phyloP scores from a whole-genome alignment of 352 stramenopile species.

The Phytopythium delawarense region DNA sequence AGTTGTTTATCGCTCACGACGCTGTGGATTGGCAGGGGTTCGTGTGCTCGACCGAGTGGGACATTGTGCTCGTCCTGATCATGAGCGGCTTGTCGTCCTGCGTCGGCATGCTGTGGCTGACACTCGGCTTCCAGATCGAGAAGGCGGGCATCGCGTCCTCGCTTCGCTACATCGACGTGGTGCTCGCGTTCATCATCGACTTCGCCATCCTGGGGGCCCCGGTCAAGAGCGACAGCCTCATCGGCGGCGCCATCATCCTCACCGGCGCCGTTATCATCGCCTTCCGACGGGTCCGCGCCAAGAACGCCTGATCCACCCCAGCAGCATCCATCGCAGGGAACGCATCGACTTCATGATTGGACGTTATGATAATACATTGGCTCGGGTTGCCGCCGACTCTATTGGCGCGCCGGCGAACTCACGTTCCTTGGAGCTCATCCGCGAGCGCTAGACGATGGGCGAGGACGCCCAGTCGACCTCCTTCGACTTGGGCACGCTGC shows the following conservation, averaged over 20 bases:
- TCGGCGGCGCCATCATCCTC: slow-evolving; percentile 33
- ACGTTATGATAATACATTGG: slow-evolving; percentile 5
- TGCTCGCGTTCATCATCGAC: slow-evolving; percentile 38
- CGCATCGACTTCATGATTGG: background rate
- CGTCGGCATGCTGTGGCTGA: slow-evolving; percentile 32
- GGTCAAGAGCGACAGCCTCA: slow-evolving; percentile 20
- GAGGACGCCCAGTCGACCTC: slow-evolving; percentile 24
- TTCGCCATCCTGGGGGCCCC: slow-evolving; percentile 20
- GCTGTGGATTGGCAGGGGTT: background rate
- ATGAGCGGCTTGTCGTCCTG: slow-evolving; percentile 30
- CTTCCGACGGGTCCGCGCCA: slow-evolving; percentile 12
- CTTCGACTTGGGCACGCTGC: slow-evolving; percentile 24
- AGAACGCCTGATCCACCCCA: background rate
- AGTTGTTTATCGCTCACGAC: background rate
- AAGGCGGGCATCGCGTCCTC: slow-evolving; percentile 33
- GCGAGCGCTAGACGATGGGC: slow-evolving; percentile 19
- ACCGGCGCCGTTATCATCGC: slow-evolving; percentile 23
- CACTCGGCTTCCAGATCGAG: slow-evolving; percentile 33
- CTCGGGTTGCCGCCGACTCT: background rate
- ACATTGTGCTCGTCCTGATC: slow-evolving; percentile 22
- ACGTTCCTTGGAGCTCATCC: background rate
- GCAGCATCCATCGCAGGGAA: background rate
- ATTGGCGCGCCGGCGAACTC: background rate
- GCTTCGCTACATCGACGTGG: slow-evolving; percentile 39
- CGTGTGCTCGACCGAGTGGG: slow-evolving; percentile 5